Percentiles rank a stretch among this genome's conserved stretches.
These are phyloP conservation scores for Carex pumila DNA, from an alignment of 176 grass and related monocot species.

Conservation along the genomic window DNA sequence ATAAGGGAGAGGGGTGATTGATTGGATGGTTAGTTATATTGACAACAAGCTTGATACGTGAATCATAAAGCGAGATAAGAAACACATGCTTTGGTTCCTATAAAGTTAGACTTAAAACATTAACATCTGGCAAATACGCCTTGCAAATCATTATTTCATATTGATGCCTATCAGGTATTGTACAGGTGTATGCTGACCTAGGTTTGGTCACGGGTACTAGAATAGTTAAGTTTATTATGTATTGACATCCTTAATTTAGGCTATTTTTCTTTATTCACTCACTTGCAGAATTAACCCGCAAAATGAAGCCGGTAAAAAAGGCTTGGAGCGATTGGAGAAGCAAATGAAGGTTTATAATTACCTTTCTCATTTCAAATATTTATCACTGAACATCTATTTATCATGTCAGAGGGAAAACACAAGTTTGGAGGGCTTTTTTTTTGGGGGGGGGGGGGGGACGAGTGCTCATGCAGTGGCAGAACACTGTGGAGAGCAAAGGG, in stretches of 20 bases:
- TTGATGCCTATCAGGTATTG: neutral
- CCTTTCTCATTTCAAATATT: neutral
- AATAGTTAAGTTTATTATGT: neutral
- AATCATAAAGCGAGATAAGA: neutral
- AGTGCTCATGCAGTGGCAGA: too few species aligned
- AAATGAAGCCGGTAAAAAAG: slow-evolving; percentile 91
- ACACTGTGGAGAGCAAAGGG: too few species aligned
- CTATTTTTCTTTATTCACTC: neutral
- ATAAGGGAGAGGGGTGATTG: neutral
- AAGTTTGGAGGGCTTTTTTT: neutral
- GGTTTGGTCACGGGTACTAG: neutral
- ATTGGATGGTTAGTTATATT: neutral
- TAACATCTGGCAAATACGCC: neutral
- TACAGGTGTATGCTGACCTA: neutral
- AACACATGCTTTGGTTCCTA: neutral
- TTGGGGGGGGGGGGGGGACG: neutral
- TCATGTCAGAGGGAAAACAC: neutral
- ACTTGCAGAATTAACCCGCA: slow-evolving; percentile 81
- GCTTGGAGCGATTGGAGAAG: slow-evolving; percentile 90
- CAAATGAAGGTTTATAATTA: slow-evolving; percentile 81
- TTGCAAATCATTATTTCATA: neutral
- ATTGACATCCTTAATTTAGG: slow-evolving; percentile 3
- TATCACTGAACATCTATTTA: neutral
- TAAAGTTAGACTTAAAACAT: neutral
- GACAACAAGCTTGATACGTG: neutral